phyloP scores from a whole-genome alignment of 176 grass and related monocot species.

The Carex pumila region DNA sequence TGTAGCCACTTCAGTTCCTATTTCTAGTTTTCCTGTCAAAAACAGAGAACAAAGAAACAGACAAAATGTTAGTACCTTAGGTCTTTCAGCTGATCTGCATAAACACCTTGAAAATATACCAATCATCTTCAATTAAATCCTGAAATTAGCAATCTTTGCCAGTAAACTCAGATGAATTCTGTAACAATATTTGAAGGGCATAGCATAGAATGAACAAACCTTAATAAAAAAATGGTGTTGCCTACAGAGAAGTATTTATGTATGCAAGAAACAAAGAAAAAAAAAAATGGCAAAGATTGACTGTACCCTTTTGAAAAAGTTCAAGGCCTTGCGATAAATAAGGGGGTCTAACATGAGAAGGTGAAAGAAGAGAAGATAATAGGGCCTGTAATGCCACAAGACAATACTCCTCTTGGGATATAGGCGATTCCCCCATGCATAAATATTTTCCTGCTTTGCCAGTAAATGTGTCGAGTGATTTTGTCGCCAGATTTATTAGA shows the following conservation, averaged over 20 bases:
- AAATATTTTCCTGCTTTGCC: constrained; percentile 26
- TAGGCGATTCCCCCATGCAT: constrained; percentile 26
- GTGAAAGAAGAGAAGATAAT: constrained; percentile 71
- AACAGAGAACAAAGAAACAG: constrained; percentile 11
- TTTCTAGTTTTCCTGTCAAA: constrained; percentile 70
- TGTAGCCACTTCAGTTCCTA: constrained; percentile 44
- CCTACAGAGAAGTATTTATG: background rate
- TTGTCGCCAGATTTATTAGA: constrained; percentile 67
- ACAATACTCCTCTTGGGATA: constrained; percentile 36
- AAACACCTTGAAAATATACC: background rate
- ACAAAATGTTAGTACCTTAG: background rate
- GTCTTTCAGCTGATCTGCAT: background rate
- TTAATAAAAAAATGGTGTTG: background rate
- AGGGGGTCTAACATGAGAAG: constrained; percentile 43
- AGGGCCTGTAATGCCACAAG: constrained; percentile 63
- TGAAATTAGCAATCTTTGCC: background rate
- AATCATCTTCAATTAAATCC: background rate
- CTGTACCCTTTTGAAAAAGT: constrained; percentile 77
- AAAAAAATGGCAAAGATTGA: background rate
- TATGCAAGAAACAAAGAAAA: background rate
- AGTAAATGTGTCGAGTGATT: constrained; percentile 33
- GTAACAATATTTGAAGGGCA: constrained; percentile 1
- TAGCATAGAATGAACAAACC: background rate
- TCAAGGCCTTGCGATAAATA: constrained; percentile 67
- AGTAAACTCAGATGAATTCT: background rate